phyloP scores from a whole-genome alignment of 495 filamentous ascomycete genomes.

The Trichoderma asperelloides region DNA sequence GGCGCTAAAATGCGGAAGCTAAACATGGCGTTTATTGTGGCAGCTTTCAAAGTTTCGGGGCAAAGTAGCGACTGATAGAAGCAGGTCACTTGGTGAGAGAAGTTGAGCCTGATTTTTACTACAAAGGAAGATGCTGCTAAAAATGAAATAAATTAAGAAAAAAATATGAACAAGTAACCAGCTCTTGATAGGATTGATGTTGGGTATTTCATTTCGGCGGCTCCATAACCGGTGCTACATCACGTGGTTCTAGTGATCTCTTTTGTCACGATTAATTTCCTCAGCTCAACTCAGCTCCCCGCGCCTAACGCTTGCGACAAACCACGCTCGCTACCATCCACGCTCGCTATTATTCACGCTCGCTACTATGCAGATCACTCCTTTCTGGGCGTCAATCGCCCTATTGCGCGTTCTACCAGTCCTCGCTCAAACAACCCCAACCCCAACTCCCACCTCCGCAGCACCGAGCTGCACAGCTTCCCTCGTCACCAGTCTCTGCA shows the following conservation, averaged over 20 bases:
- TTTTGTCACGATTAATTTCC: neutral
- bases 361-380: neutral
- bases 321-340: neutral
- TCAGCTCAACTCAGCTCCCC: neutral
- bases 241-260: neutral
- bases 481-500: constrained; percentile 1
- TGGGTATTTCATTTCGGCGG: too few relatives aligned
- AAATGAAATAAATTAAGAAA: too few relatives aligned
- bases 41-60: too few relatives aligned
- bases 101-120: too few relatives aligned
- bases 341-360: neutral
- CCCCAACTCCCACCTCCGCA: neutral
- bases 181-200: too few relatives aligned
- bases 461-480: constrained; percentile 3
- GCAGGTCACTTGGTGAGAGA: too few relatives aligned
- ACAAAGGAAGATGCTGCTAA: too few relatives aligned
- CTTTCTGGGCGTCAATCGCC: neutral
- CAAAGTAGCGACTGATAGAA: too few relatives aligned
- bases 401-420: neutral
- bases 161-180: too few relatives aligned
- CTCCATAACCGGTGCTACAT: neutral
- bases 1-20: too few relatives aligned
- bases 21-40: too few relatives aligned
- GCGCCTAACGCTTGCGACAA: neutral
- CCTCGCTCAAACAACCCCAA: neutral